Evolutionary conservation across 495 filamentous ascomycete genomes (phyloP).

Genomic region (Hypomontagnella monticulosa): DNA sequence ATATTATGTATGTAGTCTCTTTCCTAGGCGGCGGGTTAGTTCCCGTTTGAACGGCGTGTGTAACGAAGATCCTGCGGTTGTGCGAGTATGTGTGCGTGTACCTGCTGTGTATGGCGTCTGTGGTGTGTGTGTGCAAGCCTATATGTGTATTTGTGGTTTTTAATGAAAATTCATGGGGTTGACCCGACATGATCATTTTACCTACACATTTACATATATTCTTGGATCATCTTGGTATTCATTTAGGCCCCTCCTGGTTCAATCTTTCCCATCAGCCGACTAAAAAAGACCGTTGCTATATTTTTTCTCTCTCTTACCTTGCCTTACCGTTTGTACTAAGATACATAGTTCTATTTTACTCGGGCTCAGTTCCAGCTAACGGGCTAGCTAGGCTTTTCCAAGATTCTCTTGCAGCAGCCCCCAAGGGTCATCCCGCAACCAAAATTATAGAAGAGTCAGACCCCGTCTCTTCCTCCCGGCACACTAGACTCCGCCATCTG

Average conservation of each 20-base stretch:
- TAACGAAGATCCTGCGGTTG: neutral
- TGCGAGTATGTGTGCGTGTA: slow-evolving; percentile 5
- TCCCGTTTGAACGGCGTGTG: slow-evolving; percentile 4
- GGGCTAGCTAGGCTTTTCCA: slow-evolving; percentile 43
- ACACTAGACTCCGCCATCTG: slow-evolving; percentile 43
- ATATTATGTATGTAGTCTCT: slow-evolving; percentile 5
- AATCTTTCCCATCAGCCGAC: slow-evolving; percentile 8
- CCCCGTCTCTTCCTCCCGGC: slow-evolving; percentile 39
- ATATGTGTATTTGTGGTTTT: slow-evolving; percentile 19
- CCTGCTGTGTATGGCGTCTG: neutral
- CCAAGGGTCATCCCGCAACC: slow-evolving; percentile 46
- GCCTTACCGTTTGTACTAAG: neutral
- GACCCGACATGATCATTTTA: slow-evolving; percentile 17
- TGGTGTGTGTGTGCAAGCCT: slow-evolving; percentile 2
- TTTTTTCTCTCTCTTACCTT: slow-evolving; percentile 24
- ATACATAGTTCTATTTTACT: slow-evolving; percentile 26
- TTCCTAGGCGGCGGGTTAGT: slow-evolving; percentile 31
- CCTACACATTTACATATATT: slow-evolving; percentile 17
- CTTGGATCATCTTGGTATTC: slow-evolving; percentile 10
- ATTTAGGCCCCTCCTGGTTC: slow-evolving; percentile 19
- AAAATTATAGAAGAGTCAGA: slow-evolving; percentile 41
- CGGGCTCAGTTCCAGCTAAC: slow-evolving; percentile 43
- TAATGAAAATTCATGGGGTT: slow-evolving; percentile 16
- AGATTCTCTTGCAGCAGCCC: slow-evolving; percentile 44
- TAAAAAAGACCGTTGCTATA: slow-evolving; percentile 29